Evolutionary conservation across 495 filamentous ascomycete genomes (phyloP), one percentile per base, ranked within the genome.

Genomic region (Podospora anserina): DNA sequence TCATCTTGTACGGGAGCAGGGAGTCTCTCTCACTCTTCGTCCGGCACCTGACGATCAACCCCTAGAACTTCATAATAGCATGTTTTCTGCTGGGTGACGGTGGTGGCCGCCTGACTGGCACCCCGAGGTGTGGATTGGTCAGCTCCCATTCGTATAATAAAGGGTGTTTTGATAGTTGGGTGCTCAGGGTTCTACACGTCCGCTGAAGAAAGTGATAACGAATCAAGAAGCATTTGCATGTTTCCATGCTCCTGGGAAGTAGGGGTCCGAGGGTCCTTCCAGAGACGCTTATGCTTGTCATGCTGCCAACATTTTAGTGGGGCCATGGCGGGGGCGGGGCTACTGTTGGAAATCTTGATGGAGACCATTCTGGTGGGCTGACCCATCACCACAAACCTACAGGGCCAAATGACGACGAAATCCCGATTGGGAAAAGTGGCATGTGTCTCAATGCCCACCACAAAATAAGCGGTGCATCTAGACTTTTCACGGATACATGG

Each of bases 31-130:
- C 79, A 96, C 92, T 97, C 94, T 27, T 97, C 92, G 23, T 92
- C 90, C 2, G 88, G 86, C 44, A 92, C 92, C 70, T 85, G 81
- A 59, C 86, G 84, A 66, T 90, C 85, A 3, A 98, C 79, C 0
- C 84, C 89, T 5, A 99, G 85, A 27, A 98, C 81, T 73, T 97
- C 91, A 79, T 99, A 99, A 78, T 97, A 98, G 74, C 93, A 94
- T 56, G 85, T 89, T 79, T 92, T 97, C 44, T 70, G 73, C 30
- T 70, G 70, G 4, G 72, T 63, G 0, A 61, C 55, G 5, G 66
- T 58, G 9, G 63, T 28, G 56, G 66, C 66, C 30, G 68, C 70
- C 26, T 19, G 71, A 65, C 74, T 72, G 63, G 79, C 74, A 57
- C 77, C 78, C 64, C 80, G 78, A 58, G 72, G 74, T 5, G 88